Base-by-base conservation (phyloP, 2,329 filamentous ascomycete genomes). In the Epichloe sibirici region DNA sequence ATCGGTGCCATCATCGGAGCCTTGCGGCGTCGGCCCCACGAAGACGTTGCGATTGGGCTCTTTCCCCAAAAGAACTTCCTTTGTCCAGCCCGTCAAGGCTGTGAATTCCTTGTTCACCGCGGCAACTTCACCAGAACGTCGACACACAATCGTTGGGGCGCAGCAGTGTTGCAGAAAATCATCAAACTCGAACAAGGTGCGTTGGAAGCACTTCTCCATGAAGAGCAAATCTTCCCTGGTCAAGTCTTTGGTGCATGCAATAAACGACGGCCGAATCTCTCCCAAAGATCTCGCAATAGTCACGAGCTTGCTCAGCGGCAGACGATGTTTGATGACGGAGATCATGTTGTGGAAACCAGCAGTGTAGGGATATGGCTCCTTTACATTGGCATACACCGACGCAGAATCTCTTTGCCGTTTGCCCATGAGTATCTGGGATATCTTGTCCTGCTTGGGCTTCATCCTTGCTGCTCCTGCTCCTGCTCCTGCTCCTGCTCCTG, bases 141-240 rank as follows among this genome's bases (percentile, higher is more conserved):
- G 83, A 63, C 89, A 94, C 28, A 97, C 88, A 53, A 98, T 82
- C 0, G 90, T 95, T 0, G 93, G 93, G 4, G 90, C 94, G 40
- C 89, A 89, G 55, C 86, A 89, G 57, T 89, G 83, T 53, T 88
- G 83, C 73, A 96, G 86, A 59, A 94, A 93, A 58, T 95, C 89
- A 64, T 97, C 89, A 62, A 95, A 94, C 65, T 95, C 90, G 63
- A 90, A 89, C 11, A 97, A 75, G 0, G 89, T 94, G 39, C 93
- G 82, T 68, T 98, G 93, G 64, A 97, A 89, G 62, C 88, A 94
- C 70, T 95, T 95, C 67, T 98, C 93, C 86, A 95, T 95, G 67
- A 97, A 96, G 23, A 98, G 83, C 31, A 97, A 74, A 67, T 98
- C 93, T 62, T 93, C 85, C 17, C 84, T 77, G 57, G 89, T 90